Evolutionary conservation across 2,329 filamentous ascomycete species (phyloP).

Genomic region (Penicillium sp.): DNA sequence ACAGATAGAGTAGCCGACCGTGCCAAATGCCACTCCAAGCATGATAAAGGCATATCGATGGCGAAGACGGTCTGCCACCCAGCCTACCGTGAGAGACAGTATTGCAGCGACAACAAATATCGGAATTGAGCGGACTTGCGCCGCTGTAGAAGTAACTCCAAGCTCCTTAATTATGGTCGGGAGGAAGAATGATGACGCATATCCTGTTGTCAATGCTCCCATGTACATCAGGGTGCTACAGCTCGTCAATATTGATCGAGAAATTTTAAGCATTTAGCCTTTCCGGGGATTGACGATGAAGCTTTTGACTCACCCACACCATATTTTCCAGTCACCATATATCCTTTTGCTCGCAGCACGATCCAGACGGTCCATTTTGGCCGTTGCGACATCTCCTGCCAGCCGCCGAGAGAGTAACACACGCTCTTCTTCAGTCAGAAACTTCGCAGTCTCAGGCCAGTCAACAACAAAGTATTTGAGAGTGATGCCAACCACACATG

Average conservation of each 20-base stretch:
- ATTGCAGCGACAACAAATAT: slow-evolving; percentile 24
- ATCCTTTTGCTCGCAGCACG: slow-evolving; percentile 6
- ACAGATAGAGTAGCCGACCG: slow-evolving; percentile 29
- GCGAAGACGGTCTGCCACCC: slow-evolving; percentile 17
- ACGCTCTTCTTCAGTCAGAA: slow-evolving; percentile 23
- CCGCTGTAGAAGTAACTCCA: slow-evolving; percentile 22
- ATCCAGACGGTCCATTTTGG: slow-evolving; percentile 12
- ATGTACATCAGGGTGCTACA: too few species aligned
- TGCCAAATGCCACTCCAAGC: slow-evolving; percentile 17
- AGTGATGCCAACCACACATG: slow-evolving; percentile 24
- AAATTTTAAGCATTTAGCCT: slow-evolving; percentile 11
- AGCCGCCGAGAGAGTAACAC: too few species aligned
- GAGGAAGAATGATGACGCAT: slow-evolving; percentile 26
- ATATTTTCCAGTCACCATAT: not conserved
- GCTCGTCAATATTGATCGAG: too few species aligned
- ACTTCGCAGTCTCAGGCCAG: slow-evolving; percentile 24
- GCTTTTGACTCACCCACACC: not conserved
- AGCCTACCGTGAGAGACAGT: slow-evolving; percentile 20
- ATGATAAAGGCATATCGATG: slow-evolving; percentile 27
- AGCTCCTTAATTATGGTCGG: slow-evolving; percentile 27
- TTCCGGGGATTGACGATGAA: not conserved
- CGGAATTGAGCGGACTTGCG: slow-evolving; percentile 29
- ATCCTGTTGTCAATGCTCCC: not conserved
- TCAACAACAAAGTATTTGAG: slow-evolving; percentile 23
- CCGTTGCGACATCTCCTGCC: too few species aligned